Conservation (phyloP, 2,329 filamentous ascomycete species). For the Cercospora zeina region DNA sequence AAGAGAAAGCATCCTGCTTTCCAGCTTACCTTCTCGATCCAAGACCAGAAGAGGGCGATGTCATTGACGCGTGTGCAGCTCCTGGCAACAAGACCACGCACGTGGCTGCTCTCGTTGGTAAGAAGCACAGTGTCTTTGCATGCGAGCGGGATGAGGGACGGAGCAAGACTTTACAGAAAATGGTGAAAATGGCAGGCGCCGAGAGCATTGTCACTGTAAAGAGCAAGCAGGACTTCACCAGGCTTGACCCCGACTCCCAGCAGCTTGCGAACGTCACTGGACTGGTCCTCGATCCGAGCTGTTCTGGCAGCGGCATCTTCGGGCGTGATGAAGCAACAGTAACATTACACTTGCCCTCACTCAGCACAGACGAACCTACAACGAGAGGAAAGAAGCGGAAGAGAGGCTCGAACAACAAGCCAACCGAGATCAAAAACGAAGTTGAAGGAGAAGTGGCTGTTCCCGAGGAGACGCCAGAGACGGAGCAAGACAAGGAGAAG, state of each 20-base stretch:
- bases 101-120: slow-evolving; percentile 17
- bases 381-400: slow-evolving; percentile 39
- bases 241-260: slow-evolving; percentile 63
- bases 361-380: slow-evolving; percentile 19
- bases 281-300: slow-evolving; percentile 87
- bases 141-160: slow-evolving; percentile 75
- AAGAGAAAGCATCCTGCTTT: slow-evolving; percentile 97
- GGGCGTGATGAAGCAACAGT: slow-evolving; percentile 75
- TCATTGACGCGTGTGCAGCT: slow-evolving; percentile 91
- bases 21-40: slow-evolving; percentile 84
- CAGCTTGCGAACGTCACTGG: slow-evolving; percentile 71
- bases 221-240: slow-evolving; percentile 77
- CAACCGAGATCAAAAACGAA: slow-evolving; percentile 17
- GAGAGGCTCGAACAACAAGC: slow-evolving; percentile 23
- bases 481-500: slow-evolving; percentile 52
- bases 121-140: slow-evolving; percentile 59
- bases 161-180: slow-evolving; percentile 75
- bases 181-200: slow-evolving; percentile 77
- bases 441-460: slow-evolving; percentile 19
- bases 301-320: slow-evolving; percentile 92
- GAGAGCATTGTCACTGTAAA: slow-evolving; percentile 66
- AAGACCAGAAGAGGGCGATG: slow-evolving; percentile 56
- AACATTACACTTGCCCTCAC: slow-evolving; percentile 61
- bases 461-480: slow-evolving; percentile 35
- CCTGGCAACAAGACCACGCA: slow-evolving; percentile 96